These are phyloP conservation scores for Plenodomus biglobosus DNA, from an alignment of 2,329 filamentous ascomycete species.

Conservation along the genomic window DNA sequence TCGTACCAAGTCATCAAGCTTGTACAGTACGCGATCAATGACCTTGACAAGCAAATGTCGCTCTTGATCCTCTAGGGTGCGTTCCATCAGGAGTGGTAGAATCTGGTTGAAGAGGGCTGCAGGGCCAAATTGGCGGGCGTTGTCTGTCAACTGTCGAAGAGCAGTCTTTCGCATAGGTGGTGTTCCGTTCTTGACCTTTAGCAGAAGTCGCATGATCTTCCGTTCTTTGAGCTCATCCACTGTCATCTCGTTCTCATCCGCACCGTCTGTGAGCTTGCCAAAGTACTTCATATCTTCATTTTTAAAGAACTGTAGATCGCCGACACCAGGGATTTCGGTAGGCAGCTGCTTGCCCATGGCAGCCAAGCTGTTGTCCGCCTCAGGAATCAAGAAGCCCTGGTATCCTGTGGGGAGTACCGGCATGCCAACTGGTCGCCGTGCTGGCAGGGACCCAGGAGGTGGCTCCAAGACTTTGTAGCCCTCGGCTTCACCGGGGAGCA, in stretches of 20 bases:
- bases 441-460: conserved; percentile 87
- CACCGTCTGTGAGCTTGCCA: conserved; percentile 91
- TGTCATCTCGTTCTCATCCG: conserved; percentile 85
- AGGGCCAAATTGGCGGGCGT: conserved; percentile 92
- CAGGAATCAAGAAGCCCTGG: conserved; percentile 95
- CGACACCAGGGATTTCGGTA: conserved; percentile 93
- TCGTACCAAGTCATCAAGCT: conserved; percentile 92
- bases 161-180: conserved; percentile 99
- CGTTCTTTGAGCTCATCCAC: conserved; percentile 96
- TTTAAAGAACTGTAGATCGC: conserved; percentile 97
- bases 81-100: conserved; percentile 95
- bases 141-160: conserved; percentile 94
- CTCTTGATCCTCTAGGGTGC: conserved; percentile 95
- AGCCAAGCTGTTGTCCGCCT: conserved; percentile 76
- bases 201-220: conserved; percentile 94
- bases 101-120: conserved; percentile 97
- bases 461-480: conserved; percentile 92
- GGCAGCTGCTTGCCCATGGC: conserved; percentile 85
- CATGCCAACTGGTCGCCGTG: conserved; percentile 71
- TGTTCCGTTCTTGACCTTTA: conserved; percentile 99
- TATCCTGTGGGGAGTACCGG: conserved; percentile 68
- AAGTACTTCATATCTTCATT: conserved; percentile 99
- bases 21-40: conserved; percentile 97
- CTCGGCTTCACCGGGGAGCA: conserved; percentile 84
- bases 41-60: conserved; percentile 98